Base-by-base conservation (phyloP, 257 asterid genomes). In the Coffea eugenioides region DNA sequence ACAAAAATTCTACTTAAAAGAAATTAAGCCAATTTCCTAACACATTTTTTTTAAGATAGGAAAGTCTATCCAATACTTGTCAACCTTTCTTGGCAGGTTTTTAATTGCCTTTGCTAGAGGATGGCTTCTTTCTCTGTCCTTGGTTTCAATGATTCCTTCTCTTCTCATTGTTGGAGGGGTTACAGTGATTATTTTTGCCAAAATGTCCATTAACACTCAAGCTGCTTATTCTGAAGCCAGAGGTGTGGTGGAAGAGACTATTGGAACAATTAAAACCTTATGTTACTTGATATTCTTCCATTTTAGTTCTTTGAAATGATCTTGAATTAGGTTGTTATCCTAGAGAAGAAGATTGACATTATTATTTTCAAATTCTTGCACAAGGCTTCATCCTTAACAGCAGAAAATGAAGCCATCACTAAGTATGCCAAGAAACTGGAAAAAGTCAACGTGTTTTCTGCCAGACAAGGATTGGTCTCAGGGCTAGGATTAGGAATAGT, bases 361-460 rank as follows among this genome's bases (percentile, higher is more conserved):
- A 31, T 31, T 31, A 61, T 51, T 12, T 73, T 49, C 16, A 25
- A 16, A 54, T n/a, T 70, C 56, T 73, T 20, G 4, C 56, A 14
- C 78, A 76, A 93, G 97, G 94, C 91, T 56, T 89, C 91, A 62
- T 88, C 97, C 6, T 91, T 93, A 80, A 89, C 88, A 0, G 97
- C 92, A 73, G 97, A 93, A 75, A 82, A 57, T 34, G 82, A 65
- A 73, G 95, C 92, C 0, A 82, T 80, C 4, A 85, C 75, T 5
- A 86, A 79, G 73, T 93, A 91, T 62, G 89, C 82, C 6, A 86
- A 80, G 48, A 85, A 73, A 61, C 82, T 93, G 21, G n/a, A 81
- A 62, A 87, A 71, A 82, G 95, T 93, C 20, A 88, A 86, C 79
- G 82, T 69, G 51, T 86, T 89, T 14, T 83, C 91, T 8, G 90